A percentile compares a stretch with the other conserved stretches of the same genome.
Conservation (phyloP, 2,329 filamentous ascomycete genomes). For the Didymella arachidicola region DNA sequence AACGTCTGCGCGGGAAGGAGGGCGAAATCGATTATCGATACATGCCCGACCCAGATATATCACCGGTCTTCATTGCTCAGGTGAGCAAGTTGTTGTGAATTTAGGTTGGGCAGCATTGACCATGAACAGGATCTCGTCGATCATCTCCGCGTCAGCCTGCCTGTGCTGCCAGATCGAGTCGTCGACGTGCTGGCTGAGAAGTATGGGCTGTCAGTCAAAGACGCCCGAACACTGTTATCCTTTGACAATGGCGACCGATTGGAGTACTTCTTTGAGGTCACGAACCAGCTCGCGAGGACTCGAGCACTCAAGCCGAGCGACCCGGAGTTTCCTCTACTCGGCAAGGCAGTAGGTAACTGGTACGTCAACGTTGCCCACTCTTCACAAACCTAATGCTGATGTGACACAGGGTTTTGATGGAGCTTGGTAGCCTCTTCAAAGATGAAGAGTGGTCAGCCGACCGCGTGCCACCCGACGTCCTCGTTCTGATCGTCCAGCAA, state of each 20-base stretch:
- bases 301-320: conserved; percentile 36
- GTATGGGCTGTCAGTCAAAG: conserved; percentile 79
- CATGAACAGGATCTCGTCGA: conserved; percentile 66
- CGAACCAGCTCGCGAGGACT: conserved; percentile 45
- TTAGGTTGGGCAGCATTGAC: conserved; percentile 14
- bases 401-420: conserved; percentile 58
- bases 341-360: conserved; percentile 67
- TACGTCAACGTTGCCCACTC: conserved; percentile 24
- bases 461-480: conserved; percentile 49
- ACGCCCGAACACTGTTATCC: conserved; percentile 79
- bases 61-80: conserved; percentile 76
- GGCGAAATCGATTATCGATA: conserved; percentile 98
- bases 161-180: conserved; percentile 75
- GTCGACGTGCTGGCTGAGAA: conserved; percentile 65
- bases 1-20: conserved; percentile 86
- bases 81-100: conserved; percentile 30
- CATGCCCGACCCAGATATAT: conserved; percentile 95
- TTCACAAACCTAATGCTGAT: conserved; percentile 5
- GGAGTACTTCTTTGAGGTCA: conserved; percentile 79
- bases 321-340: conserved; percentile 26
- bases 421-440: conserved; percentile 59
- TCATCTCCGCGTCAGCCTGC: conserved; percentile 69
- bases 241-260: conserved; percentile 80
- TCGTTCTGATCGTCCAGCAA: conserved; percentile 55
- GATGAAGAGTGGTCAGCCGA: conserved; percentile 53